Conservation (phyloP, 2,329 filamentous ascomycete species). For the Stagonosporopsis rhizophila region DNA sequence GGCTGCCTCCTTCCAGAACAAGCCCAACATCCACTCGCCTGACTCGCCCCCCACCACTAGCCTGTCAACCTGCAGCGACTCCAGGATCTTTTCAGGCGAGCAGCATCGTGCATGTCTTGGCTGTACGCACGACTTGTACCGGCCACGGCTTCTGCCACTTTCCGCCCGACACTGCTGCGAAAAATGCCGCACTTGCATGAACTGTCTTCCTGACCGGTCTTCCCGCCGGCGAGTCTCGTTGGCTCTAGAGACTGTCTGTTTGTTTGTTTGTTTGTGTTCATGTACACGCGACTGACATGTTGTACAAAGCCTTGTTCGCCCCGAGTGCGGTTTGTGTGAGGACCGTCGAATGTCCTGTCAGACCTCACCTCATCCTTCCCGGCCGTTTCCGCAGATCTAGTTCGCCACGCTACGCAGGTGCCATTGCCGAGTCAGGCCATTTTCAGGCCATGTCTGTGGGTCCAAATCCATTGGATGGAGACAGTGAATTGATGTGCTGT, state of each 20-base stretch:
- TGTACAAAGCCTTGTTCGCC: neutral
- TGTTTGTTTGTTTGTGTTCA: neutral
- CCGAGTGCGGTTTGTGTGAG: neutral
- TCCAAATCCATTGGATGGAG: slow-evolving; percentile 12
- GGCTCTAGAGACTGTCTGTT: neutral
- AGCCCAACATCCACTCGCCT: slow-evolving; percentile 16
- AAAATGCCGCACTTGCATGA: slow-evolving; percentile 45
- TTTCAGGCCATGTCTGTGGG: slow-evolving; percentile 10
- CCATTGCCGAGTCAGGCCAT: slow-evolving; percentile 16
- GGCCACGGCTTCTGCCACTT: slow-evolving; percentile 15
- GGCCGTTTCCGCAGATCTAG: slow-evolving; percentile 16
- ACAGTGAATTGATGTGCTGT: slow-evolving; percentile 20
- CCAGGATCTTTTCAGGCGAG: slow-evolving; percentile 14
- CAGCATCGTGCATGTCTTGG: slow-evolving; percentile 21
- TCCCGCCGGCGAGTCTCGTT: neutral
- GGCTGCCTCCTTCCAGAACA: slow-evolving; percentile 25
- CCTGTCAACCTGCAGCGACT: slow-evolving; percentile 10
- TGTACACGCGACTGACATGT: neutral
- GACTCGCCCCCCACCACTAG: slow-evolving; percentile 16
- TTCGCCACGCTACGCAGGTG: slow-evolving; percentile 15
- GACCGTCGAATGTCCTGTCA: neutral
- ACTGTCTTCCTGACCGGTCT: slow-evolving; percentile 5
- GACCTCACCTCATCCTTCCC: slow-evolving; percentile 14
- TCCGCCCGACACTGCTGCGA: slow-evolving; percentile 18
- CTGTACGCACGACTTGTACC: slow-evolving; percentile 19